Evolutionary conservation across 192 early-diverging fungal species (phyloP).

Genomic region (Funneliformis mosseae): DNA sequence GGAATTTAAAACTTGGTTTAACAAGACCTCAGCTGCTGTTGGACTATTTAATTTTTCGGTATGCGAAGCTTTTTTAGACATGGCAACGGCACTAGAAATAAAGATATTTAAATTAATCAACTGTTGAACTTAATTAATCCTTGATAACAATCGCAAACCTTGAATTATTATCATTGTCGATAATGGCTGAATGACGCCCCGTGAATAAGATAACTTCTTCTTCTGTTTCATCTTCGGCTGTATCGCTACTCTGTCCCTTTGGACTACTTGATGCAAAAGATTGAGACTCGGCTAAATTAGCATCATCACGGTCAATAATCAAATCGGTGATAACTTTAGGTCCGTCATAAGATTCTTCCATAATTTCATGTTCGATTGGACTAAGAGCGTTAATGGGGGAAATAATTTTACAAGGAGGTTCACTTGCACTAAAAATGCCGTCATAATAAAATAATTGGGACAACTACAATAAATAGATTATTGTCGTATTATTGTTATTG

Average conservation of each 20-base stretch:
- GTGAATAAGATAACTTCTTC: conserved; percentile 52
- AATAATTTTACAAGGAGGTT: not conserved
- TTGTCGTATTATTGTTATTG: not conserved
- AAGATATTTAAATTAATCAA: not conserved
- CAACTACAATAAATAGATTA: not conserved
- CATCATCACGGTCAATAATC: not conserved
- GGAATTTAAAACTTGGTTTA: conserved; percentile 8
- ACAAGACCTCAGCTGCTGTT: conserved; percentile 11
- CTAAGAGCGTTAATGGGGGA: not conserved
- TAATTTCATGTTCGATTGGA: not conserved
- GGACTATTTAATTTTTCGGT: not conserved
- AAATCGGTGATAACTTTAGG: not conserved
- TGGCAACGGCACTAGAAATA: not conserved
- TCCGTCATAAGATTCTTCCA: not conserved
- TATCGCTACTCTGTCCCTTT: not conserved
- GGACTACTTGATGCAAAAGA: conserved; percentile 24
- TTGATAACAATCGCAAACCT: not conserved
- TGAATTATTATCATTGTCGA: not conserved
- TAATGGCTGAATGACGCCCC: conserved; percentile 33
- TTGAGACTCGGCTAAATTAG: conserved; percentile 14
- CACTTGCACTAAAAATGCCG: conserved; percentile 10
- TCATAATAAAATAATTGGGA: conserved; percentile 18
- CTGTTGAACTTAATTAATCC: not conserved
- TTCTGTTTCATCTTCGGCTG: conserved; percentile 33
- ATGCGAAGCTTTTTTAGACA: not conserved